These are phyloP conservation scores for Aegilops speltoides DNA, from an alignment of 176 grass and related monocot genomes.

Conservation along the genomic window DNA sequence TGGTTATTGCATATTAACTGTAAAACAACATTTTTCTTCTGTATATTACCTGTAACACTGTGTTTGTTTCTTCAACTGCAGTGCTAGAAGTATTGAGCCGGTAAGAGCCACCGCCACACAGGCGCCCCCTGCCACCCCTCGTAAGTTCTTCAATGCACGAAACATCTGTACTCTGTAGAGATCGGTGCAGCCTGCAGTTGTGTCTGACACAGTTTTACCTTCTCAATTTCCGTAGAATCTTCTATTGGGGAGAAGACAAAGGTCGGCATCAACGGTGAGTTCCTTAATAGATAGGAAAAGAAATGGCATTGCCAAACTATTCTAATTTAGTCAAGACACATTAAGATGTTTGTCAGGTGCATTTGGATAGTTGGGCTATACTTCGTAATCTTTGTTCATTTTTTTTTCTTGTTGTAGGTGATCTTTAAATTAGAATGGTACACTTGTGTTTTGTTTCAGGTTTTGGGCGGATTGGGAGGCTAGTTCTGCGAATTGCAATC, in stretches of 20 bases:
- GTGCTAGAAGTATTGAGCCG: slow-evolving; percentile 50
- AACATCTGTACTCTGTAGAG: background rate
- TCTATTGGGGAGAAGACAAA: slow-evolving; percentile 58
- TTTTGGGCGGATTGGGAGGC: slow-evolving; percentile 91
- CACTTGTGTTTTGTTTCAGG: slow-evolving; percentile 38
- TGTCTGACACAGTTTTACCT: background rate
- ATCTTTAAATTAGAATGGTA: background rate
- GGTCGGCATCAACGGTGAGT: slow-evolving; percentile 87
- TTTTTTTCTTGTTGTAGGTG: background rate
- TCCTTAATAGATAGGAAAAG: background rate
- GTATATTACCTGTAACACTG: background rate
- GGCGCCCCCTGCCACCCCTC: slow-evolving; percentile 38
- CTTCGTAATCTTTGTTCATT: background rate
- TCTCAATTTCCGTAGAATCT: slow-evolving; percentile 48
- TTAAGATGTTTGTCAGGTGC: background rate
- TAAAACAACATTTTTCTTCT: background rate
- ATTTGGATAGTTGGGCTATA: background rate
- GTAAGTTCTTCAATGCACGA: slow-evolving; percentile 34
- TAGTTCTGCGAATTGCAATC: slow-evolving; percentile 84
- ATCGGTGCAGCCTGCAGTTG: background rate
- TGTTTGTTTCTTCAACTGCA: slow-evolving; percentile 14
- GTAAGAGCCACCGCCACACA: slow-evolving; percentile 68
- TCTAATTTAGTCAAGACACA: background rate
- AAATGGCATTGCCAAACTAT: background rate
- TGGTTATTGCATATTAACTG: background rate